Conservation (phyloP, 139 green algal species). For the Dunaliella primolecta region DNA sequence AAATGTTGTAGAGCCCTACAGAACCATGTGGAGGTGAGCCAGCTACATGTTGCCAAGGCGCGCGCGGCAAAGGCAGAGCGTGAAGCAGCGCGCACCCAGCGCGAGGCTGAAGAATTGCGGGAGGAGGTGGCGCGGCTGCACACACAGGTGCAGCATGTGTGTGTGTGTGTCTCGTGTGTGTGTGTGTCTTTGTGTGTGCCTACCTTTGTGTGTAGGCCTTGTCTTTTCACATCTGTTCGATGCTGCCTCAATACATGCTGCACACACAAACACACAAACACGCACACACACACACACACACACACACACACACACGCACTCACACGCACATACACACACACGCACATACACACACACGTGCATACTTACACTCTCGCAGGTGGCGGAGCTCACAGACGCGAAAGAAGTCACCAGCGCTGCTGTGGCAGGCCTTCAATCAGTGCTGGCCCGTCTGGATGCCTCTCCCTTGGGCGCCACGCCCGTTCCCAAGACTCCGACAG, state of each 20-base stretch:
- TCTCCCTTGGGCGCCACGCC: not conserved
- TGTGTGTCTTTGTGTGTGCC: constrained; percentile 2
- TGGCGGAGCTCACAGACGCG: constrained; percentile 41
- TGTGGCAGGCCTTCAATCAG: constrained; percentile 45
- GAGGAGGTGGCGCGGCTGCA: constrained; percentile 3
- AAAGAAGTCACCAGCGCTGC: constrained; percentile 48
- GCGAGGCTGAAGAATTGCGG: constrained; percentile 27
- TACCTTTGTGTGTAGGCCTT: not conserved
- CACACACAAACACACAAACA: too few species aligned
- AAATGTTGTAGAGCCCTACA: not conserved
- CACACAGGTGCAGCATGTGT: constrained; percentile 4
- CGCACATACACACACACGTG: not conserved
- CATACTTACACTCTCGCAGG: constrained; percentile 14
- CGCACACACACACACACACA: too few species aligned
- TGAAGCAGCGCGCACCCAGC: constrained; percentile 16
- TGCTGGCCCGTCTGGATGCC: constrained; percentile 45
- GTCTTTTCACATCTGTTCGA: too few species aligned
- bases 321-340: too few species aligned
- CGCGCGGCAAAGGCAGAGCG: constrained; percentile 16
- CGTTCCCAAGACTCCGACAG: not conserved
- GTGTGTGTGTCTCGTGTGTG: constrained; percentile 6
- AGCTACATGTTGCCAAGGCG: constrained; percentile 20
- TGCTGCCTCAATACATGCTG: too few species aligned
- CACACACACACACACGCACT: too few species aligned
- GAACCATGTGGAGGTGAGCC: constrained; percentile 7